phyloP scores from a whole-genome alignment of 2,329 filamentous ascomycete species.

The Talaromyces funiculosus region DNA sequence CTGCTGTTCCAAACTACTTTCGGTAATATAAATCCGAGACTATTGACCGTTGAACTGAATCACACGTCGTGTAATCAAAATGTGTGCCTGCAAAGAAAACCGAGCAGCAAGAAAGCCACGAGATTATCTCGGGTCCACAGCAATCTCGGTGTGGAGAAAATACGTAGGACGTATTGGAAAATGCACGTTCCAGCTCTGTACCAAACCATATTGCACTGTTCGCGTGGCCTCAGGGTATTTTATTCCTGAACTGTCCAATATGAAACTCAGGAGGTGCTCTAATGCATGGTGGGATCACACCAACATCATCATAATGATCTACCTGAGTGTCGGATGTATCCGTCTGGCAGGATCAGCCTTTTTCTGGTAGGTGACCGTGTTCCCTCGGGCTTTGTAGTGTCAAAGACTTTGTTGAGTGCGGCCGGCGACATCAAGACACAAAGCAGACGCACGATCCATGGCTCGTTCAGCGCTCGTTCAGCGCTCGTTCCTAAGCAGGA shows the following conservation, averaged over 20 bases:
- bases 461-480: neutral
- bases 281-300: neutral
- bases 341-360: neutral
- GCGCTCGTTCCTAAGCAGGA: neutral
- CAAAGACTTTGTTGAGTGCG: neutral
- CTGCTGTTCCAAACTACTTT: constrained; percentile 2
- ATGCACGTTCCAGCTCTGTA: neutral
- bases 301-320: neutral
- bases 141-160: constrained; percentile 1
- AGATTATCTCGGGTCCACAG: constrained; percentile 4
- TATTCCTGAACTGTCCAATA: neutral
- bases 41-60: constrained; percentile 11
- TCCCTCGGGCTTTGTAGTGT: neutral
- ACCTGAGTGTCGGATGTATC: neutral
- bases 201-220: neutral
- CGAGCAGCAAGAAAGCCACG: neutral
- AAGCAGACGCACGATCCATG: neutral
- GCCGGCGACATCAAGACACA: neutral
- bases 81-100: neutral
- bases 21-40: constrained; percentile 6
- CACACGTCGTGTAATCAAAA: neutral
- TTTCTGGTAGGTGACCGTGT: neutral
- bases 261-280: neutral
- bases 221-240: neutral
- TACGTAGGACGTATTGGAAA: too few relatives aligned